These are phyloP conservation scores for Pecoramyces ruminantium DNA, from an alignment of 192 early-diverging fungal species.

Conservation along the genomic window DNA sequence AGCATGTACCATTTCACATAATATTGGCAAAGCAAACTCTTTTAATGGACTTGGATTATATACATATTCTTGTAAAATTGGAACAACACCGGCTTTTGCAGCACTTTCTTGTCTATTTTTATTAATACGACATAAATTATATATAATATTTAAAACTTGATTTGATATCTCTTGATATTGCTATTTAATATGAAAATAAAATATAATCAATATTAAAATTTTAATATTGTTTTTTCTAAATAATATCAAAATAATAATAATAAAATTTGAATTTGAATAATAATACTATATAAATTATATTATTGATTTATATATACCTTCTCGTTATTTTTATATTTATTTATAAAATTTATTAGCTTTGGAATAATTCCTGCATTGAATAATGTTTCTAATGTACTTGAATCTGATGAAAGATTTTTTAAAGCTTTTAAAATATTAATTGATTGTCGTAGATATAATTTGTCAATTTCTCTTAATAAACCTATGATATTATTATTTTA, in stretches of 20 bases:
- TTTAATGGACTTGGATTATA: constrained; percentile 23
- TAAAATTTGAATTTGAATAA: too few species aligned
- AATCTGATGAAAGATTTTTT: constrained; percentile 42
- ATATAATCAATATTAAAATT: not conserved
- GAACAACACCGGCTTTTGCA: constrained; percentile 32
- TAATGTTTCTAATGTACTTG: constrained; percentile 27
- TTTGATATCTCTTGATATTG: constrained; percentile 27
- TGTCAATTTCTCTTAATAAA: constrained; percentile 20
- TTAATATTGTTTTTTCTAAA: too few species aligned
- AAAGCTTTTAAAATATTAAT: constrained; percentile 36
- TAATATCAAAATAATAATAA: too few species aligned
- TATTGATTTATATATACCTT: not conserved
- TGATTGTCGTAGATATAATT: constrained; percentile 10
- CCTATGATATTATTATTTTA: too few species aligned
- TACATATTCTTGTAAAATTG: constrained; percentile 26
- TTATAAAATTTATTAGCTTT: constrained; percentile 22
- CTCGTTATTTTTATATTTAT: not conserved
- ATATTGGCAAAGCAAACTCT: constrained; percentile 39
- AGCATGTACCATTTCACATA: constrained; percentile 40
- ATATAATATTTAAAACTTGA: constrained; percentile 35
- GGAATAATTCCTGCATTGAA: constrained; percentile 24
- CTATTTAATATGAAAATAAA: not conserved
- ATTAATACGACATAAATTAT: constrained; percentile 40
- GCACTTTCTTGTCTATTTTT: constrained; percentile 32
- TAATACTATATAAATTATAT: too few species aligned